Base-by-base conservation (phyloP, 1,139 yeast species). In the Debaryomycetaceae sp. region DNA sequence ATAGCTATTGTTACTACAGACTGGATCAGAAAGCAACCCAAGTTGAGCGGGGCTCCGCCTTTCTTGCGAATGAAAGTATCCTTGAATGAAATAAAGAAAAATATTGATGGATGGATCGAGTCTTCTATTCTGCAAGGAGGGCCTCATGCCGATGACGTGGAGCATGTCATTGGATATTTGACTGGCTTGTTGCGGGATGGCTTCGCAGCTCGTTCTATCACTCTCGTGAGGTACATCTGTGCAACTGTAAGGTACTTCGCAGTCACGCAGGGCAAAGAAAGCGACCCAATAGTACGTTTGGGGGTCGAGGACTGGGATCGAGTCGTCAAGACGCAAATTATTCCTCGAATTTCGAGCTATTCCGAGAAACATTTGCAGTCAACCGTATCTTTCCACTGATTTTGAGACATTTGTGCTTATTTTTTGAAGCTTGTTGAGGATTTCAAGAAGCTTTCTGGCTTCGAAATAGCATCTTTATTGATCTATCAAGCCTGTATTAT, bases 61-160 rank as follows among this genome's bases (percentile, higher is more conserved):
- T 53, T 53, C 32, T 61, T 69, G 37, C 64, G 60, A 32, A 52
- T 54, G 4, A 31, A 37, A 5, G 34, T 44, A 1, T 42, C 58
- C 2, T 53, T 55, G 13, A 42, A 44, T 8, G 62, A 63, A 4
- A 49, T 76, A 24, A 51, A 55, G 22, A 23, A 32, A 2, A 44
- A 62, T 31, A 31, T 77, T 4, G 43, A 48, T 3, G 47, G 52
- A 1, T 78, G 87, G 87, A 55, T 77, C 0, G 36, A 36, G 4
- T 49, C 52, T 27, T 61, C 77, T 0, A 32, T 62, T 4, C 37
- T 48, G n/a, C 57, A 52, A 19, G 54, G 53, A 19, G 80, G 81
- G 0, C 86, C 87, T 0, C 77, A 74, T 41, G 43, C 40, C 3
- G 77, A 68, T 22, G 90, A 79, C 41, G 51, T 74, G 3, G 38